These are phyloP conservation scores for Talaromyces adpressus DNA, from an alignment of 495 filamentous ascomycete genomes.

Conservation along the genomic window DNA sequence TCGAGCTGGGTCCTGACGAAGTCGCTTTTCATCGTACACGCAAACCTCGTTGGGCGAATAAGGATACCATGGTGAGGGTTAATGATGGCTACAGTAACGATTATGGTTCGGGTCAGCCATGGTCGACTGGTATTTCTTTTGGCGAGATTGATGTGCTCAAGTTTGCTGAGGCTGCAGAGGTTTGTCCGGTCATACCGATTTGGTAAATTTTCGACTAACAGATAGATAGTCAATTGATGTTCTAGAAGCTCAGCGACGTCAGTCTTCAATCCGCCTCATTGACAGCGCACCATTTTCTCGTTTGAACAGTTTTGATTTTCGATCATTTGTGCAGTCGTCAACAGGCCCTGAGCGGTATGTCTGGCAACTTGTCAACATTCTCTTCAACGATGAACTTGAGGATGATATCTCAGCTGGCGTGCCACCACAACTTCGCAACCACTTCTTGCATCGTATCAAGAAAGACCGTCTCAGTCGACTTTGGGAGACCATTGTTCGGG, in stretches of 20 bases:
- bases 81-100: conserved; percentile 18
- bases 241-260: conserved; percentile 29
- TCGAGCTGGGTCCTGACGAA: conserved; percentile 51
- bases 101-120: conserved; percentile 11
- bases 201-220: conserved; percentile 1
- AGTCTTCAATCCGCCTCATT: conserved; percentile 27
- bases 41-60: conserved; percentile 74
- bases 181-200: conserved; percentile 11
- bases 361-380: conserved; percentile 63
- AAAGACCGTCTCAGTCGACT: conserved; percentile 45
- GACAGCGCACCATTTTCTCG: conserved; percentile 35
- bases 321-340: conserved; percentile 27
- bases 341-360: conserved; percentile 31
- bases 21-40: conserved; percentile 54
- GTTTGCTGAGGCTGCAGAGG: conserved; percentile 19
- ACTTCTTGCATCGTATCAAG: conserved; percentile 43
- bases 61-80: conserved; percentile 63
- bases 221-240: conserved; percentile 22
- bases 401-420: conserved; percentile 38
- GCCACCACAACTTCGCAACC: conserved; percentile 28
- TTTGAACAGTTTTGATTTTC: conserved; percentile 24
- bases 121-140: conserved; percentile 29
- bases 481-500: conserved; percentile 41
- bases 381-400: conserved; percentile 66
- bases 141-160: conserved; percentile 26